These are phyloP conservation scores for Arthroderma uncinatum DNA, from an alignment of 2,329 filamentous ascomycete genomes.

Conservation along the genomic window DNA sequence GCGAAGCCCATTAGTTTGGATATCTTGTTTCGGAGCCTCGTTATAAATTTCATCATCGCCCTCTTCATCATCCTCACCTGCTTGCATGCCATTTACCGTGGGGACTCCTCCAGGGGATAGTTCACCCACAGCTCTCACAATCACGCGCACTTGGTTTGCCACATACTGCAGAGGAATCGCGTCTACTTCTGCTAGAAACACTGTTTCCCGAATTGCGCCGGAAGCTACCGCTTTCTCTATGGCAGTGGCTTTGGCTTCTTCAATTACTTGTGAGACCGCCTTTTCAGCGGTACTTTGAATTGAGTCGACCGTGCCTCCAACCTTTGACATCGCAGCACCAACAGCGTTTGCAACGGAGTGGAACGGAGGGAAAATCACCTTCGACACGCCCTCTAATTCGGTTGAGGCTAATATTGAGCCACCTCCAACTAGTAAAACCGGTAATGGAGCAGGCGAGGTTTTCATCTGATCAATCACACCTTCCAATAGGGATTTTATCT, in stretches of 20 bases:
- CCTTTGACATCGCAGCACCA: constrained; percentile 46
- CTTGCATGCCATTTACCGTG: constrained; percentile 16
- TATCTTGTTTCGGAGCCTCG: constrained; percentile 14
- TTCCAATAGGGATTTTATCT: constrained; percentile 40
- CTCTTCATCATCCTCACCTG: constrained; percentile 18
- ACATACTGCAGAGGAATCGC: constrained; percentile 46
- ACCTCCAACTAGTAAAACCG: constrained; percentile 46
- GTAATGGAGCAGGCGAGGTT: constrained; percentile 41
- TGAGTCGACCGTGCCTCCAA: constrained; percentile 41
- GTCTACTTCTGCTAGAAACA: constrained; percentile 44
- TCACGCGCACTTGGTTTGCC: constrained; percentile 39
- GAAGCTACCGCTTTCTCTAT: constrained; percentile 37
- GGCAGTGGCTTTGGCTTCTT: constrained; percentile 21
- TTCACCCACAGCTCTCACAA: constrained; percentile 50
- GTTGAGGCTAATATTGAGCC: constrained; percentile 42
- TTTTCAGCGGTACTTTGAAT: constrained; percentile 34
- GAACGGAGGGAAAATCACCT: constrained; percentile 40
- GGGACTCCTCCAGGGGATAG: constrained; percentile 33
- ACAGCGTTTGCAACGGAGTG: constrained; percentile 48
- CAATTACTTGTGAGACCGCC: constrained; percentile 11
- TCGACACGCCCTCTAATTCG: constrained; percentile 38
- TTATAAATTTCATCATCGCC: constrained; percentile 7
- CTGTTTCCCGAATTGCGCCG: constrained; percentile 37
- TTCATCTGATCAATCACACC: constrained; percentile 45
- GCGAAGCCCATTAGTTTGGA: constrained; percentile 8